phyloP scores from a whole-genome alignment of 495 filamentous ascomycete genomes.

The Penicillium tannophilum region DNA sequence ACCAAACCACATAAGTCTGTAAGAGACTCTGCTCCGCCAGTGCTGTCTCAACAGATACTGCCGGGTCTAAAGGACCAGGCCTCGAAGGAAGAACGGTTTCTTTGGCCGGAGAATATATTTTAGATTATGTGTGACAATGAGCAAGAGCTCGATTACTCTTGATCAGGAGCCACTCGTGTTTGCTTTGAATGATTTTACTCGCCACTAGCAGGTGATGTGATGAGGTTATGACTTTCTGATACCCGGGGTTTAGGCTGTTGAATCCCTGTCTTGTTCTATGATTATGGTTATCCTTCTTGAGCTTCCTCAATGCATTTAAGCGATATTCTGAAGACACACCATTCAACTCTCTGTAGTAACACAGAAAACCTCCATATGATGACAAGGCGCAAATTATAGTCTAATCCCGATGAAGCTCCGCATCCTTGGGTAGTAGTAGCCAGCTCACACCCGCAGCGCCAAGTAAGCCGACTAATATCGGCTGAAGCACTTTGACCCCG shows the following conservation, averaged over 20 bases:
- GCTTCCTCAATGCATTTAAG: neutral
- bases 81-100: conserved; percentile 31
- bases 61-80: conserved; percentile 11
- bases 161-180: neutral
- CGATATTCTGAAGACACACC: neutral
- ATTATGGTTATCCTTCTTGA: neutral
- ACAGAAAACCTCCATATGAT: too few relatives aligned
- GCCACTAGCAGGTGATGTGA: conserved; percentile 25
- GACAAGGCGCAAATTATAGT: neutral
- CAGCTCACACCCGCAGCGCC: conserved; percentile 34
- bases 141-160: neutral
- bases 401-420: conserved; percentile 16
- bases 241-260: conserved; percentile 1
- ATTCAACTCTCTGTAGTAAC: neutral
- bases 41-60: conserved; percentile 10
- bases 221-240: conserved; percentile 19
- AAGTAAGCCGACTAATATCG: conserved; percentile 34
- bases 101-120: conserved; percentile 46
- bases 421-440: conserved; percentile 40
- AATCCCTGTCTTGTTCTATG: neutral
- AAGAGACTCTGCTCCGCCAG: conserved; percentile 2
- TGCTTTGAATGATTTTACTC: conserved; percentile 4
- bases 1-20: conserved; percentile 24
- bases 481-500: conserved; percentile 35
- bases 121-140: neutral